A percentile compares a stretch with the other conserved stretches of the same genome.
Conservation (phyloP, 2,329 filamentous ascomycete genomes). For the Simplicillium sp. region DNA sequence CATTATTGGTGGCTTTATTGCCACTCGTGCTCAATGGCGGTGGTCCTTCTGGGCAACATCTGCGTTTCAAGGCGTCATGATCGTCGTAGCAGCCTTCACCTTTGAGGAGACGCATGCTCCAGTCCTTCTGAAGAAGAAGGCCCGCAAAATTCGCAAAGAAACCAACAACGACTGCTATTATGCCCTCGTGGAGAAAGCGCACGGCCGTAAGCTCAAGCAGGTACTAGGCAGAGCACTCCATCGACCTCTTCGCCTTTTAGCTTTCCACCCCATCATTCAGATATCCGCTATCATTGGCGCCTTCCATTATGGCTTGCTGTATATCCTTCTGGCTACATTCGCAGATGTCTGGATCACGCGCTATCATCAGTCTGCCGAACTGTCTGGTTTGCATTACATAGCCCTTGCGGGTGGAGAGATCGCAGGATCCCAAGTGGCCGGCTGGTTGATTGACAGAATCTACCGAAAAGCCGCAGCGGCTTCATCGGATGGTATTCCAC, state of each 20-base stretch:
- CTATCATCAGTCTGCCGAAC: constrained; percentile 47
- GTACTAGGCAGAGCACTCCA: constrained; percentile 28
- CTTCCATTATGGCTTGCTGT: constrained; percentile 53
- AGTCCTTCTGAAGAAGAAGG: constrained; percentile 22
- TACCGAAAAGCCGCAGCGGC: constrained; percentile 16
- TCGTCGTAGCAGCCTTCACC: constrained; percentile 17
- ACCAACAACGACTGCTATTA: constrained; percentile 20
- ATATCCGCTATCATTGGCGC: constrained; percentile 44
- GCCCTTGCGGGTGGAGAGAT: constrained; percentile 55
- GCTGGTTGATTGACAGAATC: constrained; percentile 29
- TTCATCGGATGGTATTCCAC: constrained; percentile 6
- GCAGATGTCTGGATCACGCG: constrained; percentile 43
- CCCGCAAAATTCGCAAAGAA: constrained; percentile 19
- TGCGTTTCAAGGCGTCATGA: constrained; percentile 27
- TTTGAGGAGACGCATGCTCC: constrained; percentile 30
- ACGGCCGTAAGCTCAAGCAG: constrained; percentile 15
- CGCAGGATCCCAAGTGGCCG: constrained; percentile 38
- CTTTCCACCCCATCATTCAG: constrained; percentile 52
- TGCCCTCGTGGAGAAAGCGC: constrained; percentile 25
- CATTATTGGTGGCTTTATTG: constrained; percentile 29
- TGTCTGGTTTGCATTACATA: constrained; percentile 56
- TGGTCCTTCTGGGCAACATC: constrained; percentile 37
- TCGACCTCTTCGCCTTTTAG: constrained; percentile 46
- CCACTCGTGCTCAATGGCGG: constrained; percentile 25
- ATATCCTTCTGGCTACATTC: constrained; percentile 54